Evolutionary conservation across 1,139 yeast genomes (phyloP), one percentile per base, ranked within the genome.

Genomic region (Geotrichum fermentans): DNA sequence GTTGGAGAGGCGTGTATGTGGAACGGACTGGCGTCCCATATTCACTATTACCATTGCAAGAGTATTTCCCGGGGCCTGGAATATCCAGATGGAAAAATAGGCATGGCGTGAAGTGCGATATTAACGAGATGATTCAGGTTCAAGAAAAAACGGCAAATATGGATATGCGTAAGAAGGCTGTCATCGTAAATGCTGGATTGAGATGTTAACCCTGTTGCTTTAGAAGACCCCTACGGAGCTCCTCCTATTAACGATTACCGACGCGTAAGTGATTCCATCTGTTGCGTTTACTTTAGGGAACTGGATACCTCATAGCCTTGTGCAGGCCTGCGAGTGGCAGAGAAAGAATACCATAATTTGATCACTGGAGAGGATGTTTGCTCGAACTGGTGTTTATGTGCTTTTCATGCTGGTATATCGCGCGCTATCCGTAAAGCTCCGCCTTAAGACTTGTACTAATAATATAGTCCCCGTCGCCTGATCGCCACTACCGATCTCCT

Each of bases 361-460:
- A n/a, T n/a, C n/a, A n/a, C n/a, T n/a, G n/a, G n/a, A n/a, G n/a
- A n/a, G n/a, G n/a, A n/a, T n/a, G n/a, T n/a, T n/a, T n/a, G n/a
- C n/a, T n/a, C n/a, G n/a, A n/a, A n/a, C n/a, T n/a, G n/a, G n/a
- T n/a, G n/a, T n/a, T n/a, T n/a, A n/a, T n/a, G n/a, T n/a, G n/a
- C n/a, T n/a, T n/a, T n/a, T n/a, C n/a, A n/a, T n/a, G n/a, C n/a
- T n/a, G n/a, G n/a, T n/a, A n/a, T n/a, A n/a, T n/a, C n/a, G n/a
- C n/a, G n/a, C n/a, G n/a, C n/a, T n/a, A n/a, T n/a, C n/a, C n/a
- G n/a, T n/a, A n/a, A n/a, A n/a, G n/a, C n/a, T n/a, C n/a, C n/a
- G n/a, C n/a, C n/a, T n/a, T n/a, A n/a, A 55, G 97, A 89, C 64
- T 67, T 92, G 50, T 82, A 89, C 61, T 96, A 95, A 1, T 56